Evolutionary conservation across 805 yeast genomes (phyloP).

Genomic region (Barnettozyma sucrosica): DNA sequence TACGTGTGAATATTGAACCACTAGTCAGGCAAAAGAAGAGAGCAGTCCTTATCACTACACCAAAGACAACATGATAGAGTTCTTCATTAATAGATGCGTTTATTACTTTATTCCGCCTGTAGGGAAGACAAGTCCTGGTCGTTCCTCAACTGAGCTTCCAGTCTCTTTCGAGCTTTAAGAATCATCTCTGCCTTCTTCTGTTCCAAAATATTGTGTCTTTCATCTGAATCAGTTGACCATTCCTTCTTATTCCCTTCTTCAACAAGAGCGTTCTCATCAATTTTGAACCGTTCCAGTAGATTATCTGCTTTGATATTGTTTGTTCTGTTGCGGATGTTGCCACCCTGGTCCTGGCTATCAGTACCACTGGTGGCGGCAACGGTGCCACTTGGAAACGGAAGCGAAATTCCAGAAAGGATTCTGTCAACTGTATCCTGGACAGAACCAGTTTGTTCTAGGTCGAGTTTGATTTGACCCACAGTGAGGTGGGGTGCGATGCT

Average conservation of each 20-base stretch:
- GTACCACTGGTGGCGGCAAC: conserved; percentile 9
- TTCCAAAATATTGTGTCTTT: conserved; percentile 38
- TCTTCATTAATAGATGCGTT: not conserved
- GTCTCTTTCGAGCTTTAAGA: conserved; percentile 52
- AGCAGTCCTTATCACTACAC: not conserved
- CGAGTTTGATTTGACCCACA: conserved; percentile 64
- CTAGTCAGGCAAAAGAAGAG: not conserved
- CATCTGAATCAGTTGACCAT: conserved; percentile 40
- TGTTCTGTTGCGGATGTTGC: conserved; percentile 15
- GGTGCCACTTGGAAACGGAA: conserved; percentile 45
- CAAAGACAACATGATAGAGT: not conserved
- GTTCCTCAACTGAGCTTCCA: conserved; percentile 33
- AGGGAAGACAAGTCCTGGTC: conserved; percentile 21
- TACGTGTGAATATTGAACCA: conserved; percentile 7
- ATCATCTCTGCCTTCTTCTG: conserved; percentile 54
- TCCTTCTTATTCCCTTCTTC: conserved; percentile 18
- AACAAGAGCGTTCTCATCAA: conserved; percentile 22
- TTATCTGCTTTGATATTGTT: conserved; percentile 25
- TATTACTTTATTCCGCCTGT: conserved; percentile 8
- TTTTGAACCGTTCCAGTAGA: conserved; percentile 38
- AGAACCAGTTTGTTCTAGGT: conserved; percentile 70
- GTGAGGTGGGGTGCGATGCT: conserved; percentile 73
- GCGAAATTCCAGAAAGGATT: conserved; percentile 52
- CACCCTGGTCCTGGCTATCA: conserved; percentile 10
- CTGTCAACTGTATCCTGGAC: conserved; percentile 77